Base-by-base conservation (phyloP, 176 grass and related monocot genomes). In the Oryza brachyantha region DNA sequence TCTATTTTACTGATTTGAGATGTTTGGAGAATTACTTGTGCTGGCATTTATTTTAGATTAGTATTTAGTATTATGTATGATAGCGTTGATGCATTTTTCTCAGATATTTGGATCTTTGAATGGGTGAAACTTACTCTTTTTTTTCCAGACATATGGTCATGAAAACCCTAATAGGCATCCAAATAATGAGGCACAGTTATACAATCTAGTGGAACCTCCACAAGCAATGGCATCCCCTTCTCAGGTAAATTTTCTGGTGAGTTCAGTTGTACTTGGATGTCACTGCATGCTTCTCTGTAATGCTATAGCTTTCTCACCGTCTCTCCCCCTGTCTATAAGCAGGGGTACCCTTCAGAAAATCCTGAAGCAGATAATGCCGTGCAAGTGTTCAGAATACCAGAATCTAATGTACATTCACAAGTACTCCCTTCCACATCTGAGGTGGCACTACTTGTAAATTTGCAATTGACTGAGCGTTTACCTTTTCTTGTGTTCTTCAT, bases 311-410 rank as follows among this genome's bases (percentile, higher is more conserved):
- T 75, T 0, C 6, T 13, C 22, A 35, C 57, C 80, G 37, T 84
- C 27, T 26, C 4, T 19, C 3, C 29, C 3, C 39, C 13, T 75
- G 27, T 75, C 39, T 64, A 26, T 57, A 48, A 86, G 26, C 79
- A 90, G 79, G 79, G 48, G 1, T 84, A 88, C 25, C 38, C 84
- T 45, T 57, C 76, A 7, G 84, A 88, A 60, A 85, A 88, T 77
- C 80, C 62, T 3, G 85, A 88, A 81, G 65, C 54, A 70, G 86
- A 79, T 77, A 87, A 83, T 93, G 29, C 73, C 41, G 79, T 65
- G 25, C 87, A 87, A 46, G 84, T 88, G 75, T 88, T 91, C 36
- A 86, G 83, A 73, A 91, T 88, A 62, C 74, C 84, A 72, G 86
- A 84, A 75, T 38, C 84, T 67, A 88, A 70, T 80, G 76, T 78